A percentile compares a stretch with the other conserved stretches of the same genome.
phyloP scores from a whole-genome alignment of 225 moss, liverwort and hornwort genomes.

The Polytrichum commune region DNA sequence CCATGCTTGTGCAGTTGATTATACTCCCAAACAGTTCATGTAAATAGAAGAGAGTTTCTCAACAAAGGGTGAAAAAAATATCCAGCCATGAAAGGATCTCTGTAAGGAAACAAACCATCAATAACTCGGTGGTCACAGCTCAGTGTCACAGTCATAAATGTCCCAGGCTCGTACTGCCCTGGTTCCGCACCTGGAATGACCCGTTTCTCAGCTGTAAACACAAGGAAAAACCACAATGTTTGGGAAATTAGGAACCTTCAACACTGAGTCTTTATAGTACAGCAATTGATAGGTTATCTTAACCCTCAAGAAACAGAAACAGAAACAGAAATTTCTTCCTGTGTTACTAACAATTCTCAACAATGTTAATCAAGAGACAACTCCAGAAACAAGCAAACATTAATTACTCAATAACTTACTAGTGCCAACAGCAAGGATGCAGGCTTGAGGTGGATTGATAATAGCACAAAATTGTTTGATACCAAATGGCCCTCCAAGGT shows the following conservation, averaged over 20 bases:
- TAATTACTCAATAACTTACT: slow-evolving; percentile 33
- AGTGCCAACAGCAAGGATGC: slow-evolving; percentile 86
- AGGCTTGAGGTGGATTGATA: slow-evolving; percentile 88
- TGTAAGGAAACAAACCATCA: slow-evolving; percentile 52
- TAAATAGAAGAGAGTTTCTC: neutral
- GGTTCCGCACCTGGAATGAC: slow-evolving; percentile 56
- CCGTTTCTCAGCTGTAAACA: slow-evolving; percentile 64
- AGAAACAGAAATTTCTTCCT: no score
- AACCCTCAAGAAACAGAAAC: no score
- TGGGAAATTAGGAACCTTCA: no score
- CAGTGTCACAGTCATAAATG: slow-evolving; percentile 79
- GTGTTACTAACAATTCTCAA: no score
- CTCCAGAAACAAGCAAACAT: no score
- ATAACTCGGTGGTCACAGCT: slow-evolving; percentile 98
- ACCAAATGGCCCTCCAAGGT: slow-evolving; percentile 75
- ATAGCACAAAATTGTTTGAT: slow-evolving; percentile 95
- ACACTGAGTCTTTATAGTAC: no score
- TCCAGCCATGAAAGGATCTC: neutral
- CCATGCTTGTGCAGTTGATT: no score
- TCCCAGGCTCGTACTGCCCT: slow-evolving; percentile 66
- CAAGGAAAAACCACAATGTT: slow-evolving; percentile 1
- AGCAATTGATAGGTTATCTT: no score
- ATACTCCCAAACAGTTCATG: no score
- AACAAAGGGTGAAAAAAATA: neutral
- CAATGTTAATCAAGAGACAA: no score